phyloP scores from a whole-genome alignment of 2,329 filamentous ascomycete genomes.

The Thielaviopsis ethacetica region DNA sequence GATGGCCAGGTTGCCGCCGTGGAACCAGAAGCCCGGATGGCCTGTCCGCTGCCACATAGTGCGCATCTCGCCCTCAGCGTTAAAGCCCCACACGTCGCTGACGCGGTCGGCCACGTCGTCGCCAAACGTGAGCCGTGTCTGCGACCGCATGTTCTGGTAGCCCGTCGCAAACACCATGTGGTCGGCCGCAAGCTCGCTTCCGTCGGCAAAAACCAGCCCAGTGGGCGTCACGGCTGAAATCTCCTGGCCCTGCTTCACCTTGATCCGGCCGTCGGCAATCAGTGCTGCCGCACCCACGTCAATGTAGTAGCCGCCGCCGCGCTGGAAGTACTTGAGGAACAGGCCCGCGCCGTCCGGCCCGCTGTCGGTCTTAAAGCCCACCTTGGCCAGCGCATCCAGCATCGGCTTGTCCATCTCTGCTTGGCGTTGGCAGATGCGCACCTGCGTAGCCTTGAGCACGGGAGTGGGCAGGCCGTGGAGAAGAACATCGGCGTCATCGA shows the following conservation, averaged over 20 bases:
- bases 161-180: constrained; percentile 48
- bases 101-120: constrained; percentile 41
- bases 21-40: constrained; percentile 49
- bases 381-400: constrained; percentile 30
- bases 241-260: constrained; percentile 41
- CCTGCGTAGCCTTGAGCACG: constrained; percentile 43
- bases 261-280: constrained; percentile 47
- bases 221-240: constrained; percentile 32
- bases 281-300: constrained; percentile 48
- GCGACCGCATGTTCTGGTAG: constrained; percentile 52
- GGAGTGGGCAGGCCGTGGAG: constrained; percentile 40
- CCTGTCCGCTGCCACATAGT: constrained; percentile 43
- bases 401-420: constrained; percentile 23
- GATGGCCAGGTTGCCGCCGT: constrained; percentile 47
- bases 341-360: constrained; percentile 42
- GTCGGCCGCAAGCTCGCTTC: constrained; percentile 39
- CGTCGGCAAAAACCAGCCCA: constrained; percentile 35
- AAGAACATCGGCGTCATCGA: constrained; percentile 49
- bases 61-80: constrained; percentile 38
- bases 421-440: constrained; percentile 22
- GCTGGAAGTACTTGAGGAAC: constrained; percentile 45
- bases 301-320: constrained; percentile 55
- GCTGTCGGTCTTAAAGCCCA: constrained; percentile 43
- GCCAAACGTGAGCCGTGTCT: constrained; percentile 44
- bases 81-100: constrained; percentile 45